Evolutionary conservation across 768 basidiomycete species (phyloP).

Genomic region (Pholiota microspora): DNA sequence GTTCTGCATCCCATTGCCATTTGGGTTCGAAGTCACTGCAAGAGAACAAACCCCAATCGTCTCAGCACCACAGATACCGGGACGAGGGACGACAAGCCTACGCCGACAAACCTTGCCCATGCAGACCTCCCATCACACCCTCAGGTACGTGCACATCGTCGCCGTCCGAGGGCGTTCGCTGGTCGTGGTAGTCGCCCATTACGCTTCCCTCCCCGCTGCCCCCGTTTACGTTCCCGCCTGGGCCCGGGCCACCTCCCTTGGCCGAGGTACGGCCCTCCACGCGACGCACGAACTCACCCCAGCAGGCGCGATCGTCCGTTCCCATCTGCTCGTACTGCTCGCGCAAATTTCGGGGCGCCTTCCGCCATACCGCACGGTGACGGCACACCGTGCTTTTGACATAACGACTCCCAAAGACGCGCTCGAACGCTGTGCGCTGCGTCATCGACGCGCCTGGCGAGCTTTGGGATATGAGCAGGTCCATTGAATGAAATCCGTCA

Average conservation of each 20-base stretch:
- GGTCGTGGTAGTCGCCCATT: constrained; percentile 6
- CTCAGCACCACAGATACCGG: background rate
- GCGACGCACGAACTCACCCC: constrained; percentile 66
- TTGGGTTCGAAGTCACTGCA: background rate
- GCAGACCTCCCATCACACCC: constrained; percentile 4
- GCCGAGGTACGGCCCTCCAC: constrained; percentile 49
- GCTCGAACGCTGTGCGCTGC: constrained; percentile 66
- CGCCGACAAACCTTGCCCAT: background rate
- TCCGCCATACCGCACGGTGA: constrained; percentile 66
- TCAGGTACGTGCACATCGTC: constrained; percentile 5
- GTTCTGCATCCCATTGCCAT: too few species aligned
- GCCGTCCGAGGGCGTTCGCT: constrained; percentile 1
- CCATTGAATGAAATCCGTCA: constrained; percentile 54
- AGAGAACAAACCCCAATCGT: background rate
- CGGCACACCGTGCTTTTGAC: constrained; percentile 75
- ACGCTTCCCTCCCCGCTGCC: constrained; percentile 1
- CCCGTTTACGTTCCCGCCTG: background rate
- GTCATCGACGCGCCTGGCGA: constrained; percentile 44
- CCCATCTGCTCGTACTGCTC: constrained; percentile 56
- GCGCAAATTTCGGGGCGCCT: constrained; percentile 46
- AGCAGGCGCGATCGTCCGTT: constrained; percentile 55
- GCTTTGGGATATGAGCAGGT: constrained; percentile 35
- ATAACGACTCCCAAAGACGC: constrained; percentile 67
- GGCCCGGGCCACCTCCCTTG: constrained; percentile 7
- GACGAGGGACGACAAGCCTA: background rate